phyloP scores from a whole-genome alignment of 116 monocot species.

The Phalaenopsis hybrid region DNA sequence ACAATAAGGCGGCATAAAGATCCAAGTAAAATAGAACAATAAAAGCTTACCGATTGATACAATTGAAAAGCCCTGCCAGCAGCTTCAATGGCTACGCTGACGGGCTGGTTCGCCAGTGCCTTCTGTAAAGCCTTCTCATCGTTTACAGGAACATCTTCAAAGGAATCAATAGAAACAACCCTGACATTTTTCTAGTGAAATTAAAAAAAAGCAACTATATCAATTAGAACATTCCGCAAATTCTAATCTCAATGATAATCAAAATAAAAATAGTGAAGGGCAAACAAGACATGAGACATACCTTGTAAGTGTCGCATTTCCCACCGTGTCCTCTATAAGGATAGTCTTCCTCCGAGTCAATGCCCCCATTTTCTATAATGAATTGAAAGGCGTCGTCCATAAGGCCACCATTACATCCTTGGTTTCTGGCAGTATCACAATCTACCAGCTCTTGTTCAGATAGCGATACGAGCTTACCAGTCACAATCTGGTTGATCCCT shows the following conservation, averaged over 20 bases:
- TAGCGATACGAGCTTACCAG: constrained; percentile 29
- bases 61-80: constrained; percentile 40
- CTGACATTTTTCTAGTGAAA: constrained; percentile 33
- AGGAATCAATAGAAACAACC: constrained; percentile 42
- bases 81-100: constrained; percentile 47
- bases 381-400: constrained; percentile 51
- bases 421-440: constrained; percentile 39
- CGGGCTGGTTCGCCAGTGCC: constrained; percentile 41
- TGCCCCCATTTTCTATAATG: constrained; percentile 44
- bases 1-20: not conserved
- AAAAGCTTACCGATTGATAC: constrained; percentile 28
- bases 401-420: constrained; percentile 52
- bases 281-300: not conserved
- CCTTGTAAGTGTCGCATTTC: constrained; percentile 31
- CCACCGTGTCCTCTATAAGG: constrained; percentile 28
- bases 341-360: constrained; percentile 46
- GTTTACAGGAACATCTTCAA: constrained; percentile 43
- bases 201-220: not conserved
- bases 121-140: constrained; percentile 33
- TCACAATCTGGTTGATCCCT: constrained; percentile 47
- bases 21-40: not conserved
- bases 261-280: not conserved
- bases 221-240: not conserved
- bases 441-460: constrained; percentile 54
- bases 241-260: not conserved